A percentile compares a stretch with the other conserved stretches of the same genome.
These are phyloP conservation scores for Pelagomonas calceolata DNA, from an alignment of 108 stramenopile genomes.

Conservation along the genomic window DNA sequence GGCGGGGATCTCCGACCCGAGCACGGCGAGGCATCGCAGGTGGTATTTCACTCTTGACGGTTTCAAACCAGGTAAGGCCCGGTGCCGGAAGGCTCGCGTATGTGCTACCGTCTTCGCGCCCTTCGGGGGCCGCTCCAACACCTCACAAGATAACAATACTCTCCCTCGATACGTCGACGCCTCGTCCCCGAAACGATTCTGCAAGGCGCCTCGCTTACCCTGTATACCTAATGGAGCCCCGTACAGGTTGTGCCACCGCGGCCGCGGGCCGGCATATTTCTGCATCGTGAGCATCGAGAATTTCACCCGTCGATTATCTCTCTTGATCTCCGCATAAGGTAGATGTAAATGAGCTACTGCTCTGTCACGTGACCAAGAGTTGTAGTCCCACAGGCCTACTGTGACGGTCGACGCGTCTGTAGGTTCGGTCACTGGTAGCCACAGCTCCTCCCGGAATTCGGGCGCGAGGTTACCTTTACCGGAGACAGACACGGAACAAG, in stretches of 20 bases:
- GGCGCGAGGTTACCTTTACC: slow-evolving; percentile 6
- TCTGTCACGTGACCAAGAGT: slow-evolving; percentile 6
- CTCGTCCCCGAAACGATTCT: slow-evolving; percentile 9
- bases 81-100: slow-evolving; percentile 5
- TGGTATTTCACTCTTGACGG: slow-evolving; percentile 11
- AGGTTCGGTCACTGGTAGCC: slow-evolving; percentile 28
- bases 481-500: neutral
- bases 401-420: slow-evolving; percentile 12
- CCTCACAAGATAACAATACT: slow-evolving; percentile 3
- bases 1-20: slow-evolving; percentile 25
- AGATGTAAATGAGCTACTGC: neutral
- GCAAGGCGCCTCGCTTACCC: neutral
- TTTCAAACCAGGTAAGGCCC: neutral
- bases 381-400: slow-evolving; percentile 26
- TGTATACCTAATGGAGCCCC: slow-evolving; percentile 15
- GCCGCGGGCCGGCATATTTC: neutral
- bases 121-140: slow-evolving; percentile 2
- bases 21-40: slow-evolving; percentile 20
- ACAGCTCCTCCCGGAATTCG: slow-evolving; percentile 20
- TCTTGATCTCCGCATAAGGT: neutral
- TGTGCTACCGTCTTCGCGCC: slow-evolving; percentile 6
- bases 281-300: neutral
- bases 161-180: slow-evolving; percentile 28
- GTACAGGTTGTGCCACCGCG: slow-evolving; percentile 25
- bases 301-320: neutral